Evolutionary conservation across 495 filamentous ascomycete genomes (phyloP).

Genomic region (Penicillium nucicola): DNA sequence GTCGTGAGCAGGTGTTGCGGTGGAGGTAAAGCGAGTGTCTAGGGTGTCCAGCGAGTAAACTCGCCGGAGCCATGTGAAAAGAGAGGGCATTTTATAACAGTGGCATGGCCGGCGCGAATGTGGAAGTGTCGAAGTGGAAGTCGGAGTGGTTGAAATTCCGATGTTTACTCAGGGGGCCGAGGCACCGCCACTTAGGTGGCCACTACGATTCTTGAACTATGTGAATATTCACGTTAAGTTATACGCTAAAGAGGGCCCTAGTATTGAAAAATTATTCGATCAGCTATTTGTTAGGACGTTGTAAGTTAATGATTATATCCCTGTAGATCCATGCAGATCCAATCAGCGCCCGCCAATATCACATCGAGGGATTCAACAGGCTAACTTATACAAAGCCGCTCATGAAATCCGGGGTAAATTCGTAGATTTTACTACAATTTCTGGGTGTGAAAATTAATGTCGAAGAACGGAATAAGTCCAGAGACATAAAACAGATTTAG

Average conservation of each 20-base stretch:
- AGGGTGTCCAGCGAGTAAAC: slow-evolving; percentile 87
- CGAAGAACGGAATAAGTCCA: too few relatives aligned
- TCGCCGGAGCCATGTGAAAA: slow-evolving; percentile 39
- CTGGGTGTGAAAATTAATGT: too few relatives aligned
- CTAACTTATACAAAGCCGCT: not conserved
- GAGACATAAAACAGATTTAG: too few relatives aligned
- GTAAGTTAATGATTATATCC: too few relatives aligned
- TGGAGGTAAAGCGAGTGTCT: slow-evolving; percentile 83
- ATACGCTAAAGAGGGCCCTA: too few relatives aligned
- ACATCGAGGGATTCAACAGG: not conserved
- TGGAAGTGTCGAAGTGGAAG: not conserved
- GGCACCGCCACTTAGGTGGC: slow-evolving; percentile 5
- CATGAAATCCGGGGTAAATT: not conserved
- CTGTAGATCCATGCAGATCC: not conserved
- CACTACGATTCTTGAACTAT: not conserved
- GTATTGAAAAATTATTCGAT: too few relatives aligned
- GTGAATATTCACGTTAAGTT: too few relatives aligned
- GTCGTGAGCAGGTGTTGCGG: slow-evolving; percentile 63
- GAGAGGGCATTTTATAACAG: slow-evolving; percentile 33
- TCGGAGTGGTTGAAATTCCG: not conserved
- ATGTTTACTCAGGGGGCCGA: slow-evolving; percentile 14
- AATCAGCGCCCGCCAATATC: slow-evolving; percentile 7
- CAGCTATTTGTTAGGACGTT: too few relatives aligned
- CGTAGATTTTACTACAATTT: too few relatives aligned
- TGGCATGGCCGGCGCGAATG: slow-evolving; percentile 28